phyloP scores from a whole-genome alignment of 164 flowering plant genomes.

The Aristolochia contorta region DNA sequence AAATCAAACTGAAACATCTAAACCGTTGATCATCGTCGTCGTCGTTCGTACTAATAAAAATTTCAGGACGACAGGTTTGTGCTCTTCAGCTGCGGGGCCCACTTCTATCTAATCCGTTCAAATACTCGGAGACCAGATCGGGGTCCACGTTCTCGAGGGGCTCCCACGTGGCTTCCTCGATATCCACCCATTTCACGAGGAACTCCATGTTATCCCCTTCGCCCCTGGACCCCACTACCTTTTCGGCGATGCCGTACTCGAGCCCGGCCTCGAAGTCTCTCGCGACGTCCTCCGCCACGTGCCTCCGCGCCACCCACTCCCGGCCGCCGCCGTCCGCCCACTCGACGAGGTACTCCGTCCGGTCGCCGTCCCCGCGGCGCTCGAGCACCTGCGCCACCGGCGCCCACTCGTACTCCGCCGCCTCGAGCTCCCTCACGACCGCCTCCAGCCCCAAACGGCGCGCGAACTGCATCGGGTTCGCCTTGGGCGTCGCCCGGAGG shows the following conservation, averaged over 20 bases:
- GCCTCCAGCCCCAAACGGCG: constrained; percentile 62
- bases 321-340: constrained; percentile 79
- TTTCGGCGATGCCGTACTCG: constrained; percentile 85
- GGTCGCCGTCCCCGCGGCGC: constrained; percentile 67
- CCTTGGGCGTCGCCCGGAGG: constrained; percentile 49
- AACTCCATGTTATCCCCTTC: constrained; percentile 53
- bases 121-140: constrained; percentile 57
- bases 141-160: constrained; percentile 85
- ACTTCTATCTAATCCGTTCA: constrained; percentile 11
- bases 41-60: neutral
- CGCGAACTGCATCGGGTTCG: constrained; percentile 71
- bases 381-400: constrained; percentile 85
- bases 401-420: constrained; percentile 65
- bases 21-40: neutral
- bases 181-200: constrained; percentile 85
- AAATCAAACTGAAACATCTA: no score
- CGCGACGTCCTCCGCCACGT: constrained; percentile 63
- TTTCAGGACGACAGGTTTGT: neutral
- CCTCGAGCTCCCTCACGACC: constrained; percentile 49
- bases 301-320: constrained; percentile 66
- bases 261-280: constrained; percentile 77
- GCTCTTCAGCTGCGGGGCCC: neutral
- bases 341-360: constrained; percentile 66
- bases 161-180: constrained; percentile 93
- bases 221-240: constrained; percentile 39